Evolutionary conservation across 257 asterid species (phyloP), one percentile per base, ranked within the genome.

Genomic region (Thymus mandschuricus): DNA sequence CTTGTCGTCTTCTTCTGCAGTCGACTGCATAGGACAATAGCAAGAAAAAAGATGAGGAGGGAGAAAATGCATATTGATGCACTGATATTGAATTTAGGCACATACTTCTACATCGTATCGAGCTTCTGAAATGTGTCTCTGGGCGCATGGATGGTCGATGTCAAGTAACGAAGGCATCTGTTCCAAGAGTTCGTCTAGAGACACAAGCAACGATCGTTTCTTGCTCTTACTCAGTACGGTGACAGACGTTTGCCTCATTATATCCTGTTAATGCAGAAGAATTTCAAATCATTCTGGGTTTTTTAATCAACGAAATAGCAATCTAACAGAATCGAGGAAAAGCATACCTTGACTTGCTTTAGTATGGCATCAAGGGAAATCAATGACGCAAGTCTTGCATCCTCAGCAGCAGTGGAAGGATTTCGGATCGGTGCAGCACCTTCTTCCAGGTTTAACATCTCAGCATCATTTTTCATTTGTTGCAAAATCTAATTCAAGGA

Each of bases 331-430:
- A 64, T 59, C 10, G 45, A 59, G 3, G 59, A 31, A 40, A 51
- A 72, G 55, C 70, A 29, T 52, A 80, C 98, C 99, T 95, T 87
- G 88, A 81, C 89, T 86, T 89, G 90, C 86, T 92, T 95, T 89
- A 95, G 70, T 62, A 95, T 85, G 85, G 92, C 85, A 80, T 92
- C 98, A 58, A 95, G 97, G 75, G 98, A 83, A 71, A 95, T 87
- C 75, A 95, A 80, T 65, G 99, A 95, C 44, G 99, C 99, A 56
- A 95, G 84, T 68, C 99, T 85, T 65, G 99, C 93, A 87, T 95
- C 98, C 90, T 95, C 99, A 7, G 91, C 89, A 56, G 97, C 98
- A 74, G 98, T 92, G 38, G 98, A 92, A 81, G 99, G 96, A 83
- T 87, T 86, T 51, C 88, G 86, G 75, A 92, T 80, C 38, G 97